These are phyloP conservation scores for Monilinia laxa DNA, from an alignment of 2,329 filamentous ascomycete species.

Conservation along the genomic window DNA sequence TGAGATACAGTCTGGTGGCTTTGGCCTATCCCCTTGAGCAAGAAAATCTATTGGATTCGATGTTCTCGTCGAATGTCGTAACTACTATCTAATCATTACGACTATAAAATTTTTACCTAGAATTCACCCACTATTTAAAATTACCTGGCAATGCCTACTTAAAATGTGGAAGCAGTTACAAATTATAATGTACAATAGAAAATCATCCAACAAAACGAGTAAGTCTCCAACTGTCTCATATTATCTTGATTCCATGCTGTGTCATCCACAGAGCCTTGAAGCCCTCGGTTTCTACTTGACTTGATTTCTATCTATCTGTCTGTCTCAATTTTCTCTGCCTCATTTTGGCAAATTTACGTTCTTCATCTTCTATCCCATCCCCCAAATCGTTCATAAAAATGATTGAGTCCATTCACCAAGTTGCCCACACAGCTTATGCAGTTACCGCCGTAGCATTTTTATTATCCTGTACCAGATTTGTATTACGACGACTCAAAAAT, in stretches of 20 bases:
- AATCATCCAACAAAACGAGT: neutral
- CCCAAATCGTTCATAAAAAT: neutral
- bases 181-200: neutral
- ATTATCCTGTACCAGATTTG: neutral
- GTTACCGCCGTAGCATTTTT: neutral
- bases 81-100: neutral
- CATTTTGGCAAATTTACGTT: neutral
- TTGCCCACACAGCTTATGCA: conserved; percentile 9
- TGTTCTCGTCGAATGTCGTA: neutral
- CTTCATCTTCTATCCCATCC: neutral
- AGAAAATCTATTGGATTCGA: neutral
- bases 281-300: neutral
- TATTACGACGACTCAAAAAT: conserved; percentile 16
- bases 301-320: neutral
- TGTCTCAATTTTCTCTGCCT: neutral
- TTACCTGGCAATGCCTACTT: neutral
- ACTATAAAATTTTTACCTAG: neutral
- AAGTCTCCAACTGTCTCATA: no score
- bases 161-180: neutral
- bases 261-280: neutral
- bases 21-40: neutral
- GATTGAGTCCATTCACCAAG: neutral
- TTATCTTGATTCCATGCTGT: neutral
- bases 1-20: neutral
- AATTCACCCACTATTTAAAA: conserved; percentile 8